Percentiles rank a stretch among this genome's conserved stretches.
Evolutionary conservation across 2,329 filamentous ascomycete genomes (phyloP).

Genomic region (Plectosphaerella plurivora): DNA sequence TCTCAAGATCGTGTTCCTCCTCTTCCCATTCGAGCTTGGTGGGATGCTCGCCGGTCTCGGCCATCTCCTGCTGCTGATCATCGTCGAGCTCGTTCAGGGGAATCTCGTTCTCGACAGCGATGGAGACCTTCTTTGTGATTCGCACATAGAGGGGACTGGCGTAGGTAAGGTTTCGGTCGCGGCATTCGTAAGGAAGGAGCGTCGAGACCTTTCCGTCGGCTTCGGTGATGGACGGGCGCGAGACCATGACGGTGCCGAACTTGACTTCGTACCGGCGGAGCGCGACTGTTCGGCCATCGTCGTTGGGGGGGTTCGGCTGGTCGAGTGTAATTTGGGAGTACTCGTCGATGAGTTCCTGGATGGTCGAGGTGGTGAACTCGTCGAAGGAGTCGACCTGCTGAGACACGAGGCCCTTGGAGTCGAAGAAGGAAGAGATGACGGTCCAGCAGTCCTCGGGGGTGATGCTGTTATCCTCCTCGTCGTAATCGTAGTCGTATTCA

Average conservation of each 20-base stretch:
- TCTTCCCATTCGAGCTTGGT: slow-evolving; percentile 59
- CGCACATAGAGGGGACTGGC: slow-evolving; percentile 86
- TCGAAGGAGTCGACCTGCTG: slow-evolving; percentile 98
- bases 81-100: slow-evolving; percentile 65
- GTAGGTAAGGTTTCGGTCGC: slow-evolving; percentile 93
- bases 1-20: slow-evolving; percentile 48
- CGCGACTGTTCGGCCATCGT: slow-evolving; percentile 74
- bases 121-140: slow-evolving; percentile 78
- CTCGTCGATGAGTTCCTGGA: slow-evolving; percentile 91
- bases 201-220: slow-evolving; percentile 83
- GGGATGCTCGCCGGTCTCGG: slow-evolving; percentile 51
- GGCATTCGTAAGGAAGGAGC: slow-evolving; percentile 89
- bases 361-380: slow-evolving; percentile 89
- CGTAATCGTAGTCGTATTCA: slow-evolving; percentile 63
- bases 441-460: slow-evolving; percentile 98
- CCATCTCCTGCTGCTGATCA: slow-evolving; percentile 52
- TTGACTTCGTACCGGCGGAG: slow-evolving; percentile 93
- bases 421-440: slow-evolving; percentile 96
- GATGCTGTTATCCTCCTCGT: slow-evolving; percentile 66
- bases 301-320: slow-evolving; percentile 75
- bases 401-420: slow-evolving; percentile 89
- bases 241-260: slow-evolving; percentile 85
- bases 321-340: slow-evolving; percentile 90
- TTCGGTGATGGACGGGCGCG: slow-evolving; percentile 86
- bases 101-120: slow-evolving; percentile 73